Conservation (phyloP, 768 basidiomycete genomes). For the Mycena crocata region DNA sequence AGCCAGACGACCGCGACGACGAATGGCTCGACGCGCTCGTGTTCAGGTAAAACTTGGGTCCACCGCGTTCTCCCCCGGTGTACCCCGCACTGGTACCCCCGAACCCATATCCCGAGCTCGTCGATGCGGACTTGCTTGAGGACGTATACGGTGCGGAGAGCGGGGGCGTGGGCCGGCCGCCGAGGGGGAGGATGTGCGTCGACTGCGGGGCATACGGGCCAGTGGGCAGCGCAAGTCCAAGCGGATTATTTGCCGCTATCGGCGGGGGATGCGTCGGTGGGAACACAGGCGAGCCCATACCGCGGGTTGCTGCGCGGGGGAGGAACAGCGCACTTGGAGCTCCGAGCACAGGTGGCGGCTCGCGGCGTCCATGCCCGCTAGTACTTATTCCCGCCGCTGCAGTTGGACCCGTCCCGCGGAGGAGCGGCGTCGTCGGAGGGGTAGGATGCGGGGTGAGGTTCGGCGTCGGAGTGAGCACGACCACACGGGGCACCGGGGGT, state of each 20-base stretch:
- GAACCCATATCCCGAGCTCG: no score
- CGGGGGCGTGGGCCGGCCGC: conserved; percentile 18
- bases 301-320: conserved; percentile 28
- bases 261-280: background rate
- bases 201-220: conserved; percentile 20
- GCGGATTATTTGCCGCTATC: no score
- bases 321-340: conserved; percentile 9
- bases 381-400: background rate
- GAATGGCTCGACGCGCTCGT: conserved; percentile 1
- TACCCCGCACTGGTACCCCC: no score
- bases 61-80: background rate
- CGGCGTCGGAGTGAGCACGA: conserved; percentile 82
- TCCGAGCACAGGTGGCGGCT: background rate
- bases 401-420: conserved; percentile 29
- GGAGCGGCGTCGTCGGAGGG: conserved; percentile 75
- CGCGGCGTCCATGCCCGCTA: background rate
- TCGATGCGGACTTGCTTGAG: no score
- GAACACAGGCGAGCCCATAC: conserved; percentile 30
- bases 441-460: conserved; percentile 84
- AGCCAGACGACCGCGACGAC: conserved; percentile 8
- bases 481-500: conserved; percentile 57
- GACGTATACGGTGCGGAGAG: background rate
- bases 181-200: conserved; percentile 30
- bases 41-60: conserved; percentile 21
- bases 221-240: background rate